Evolutionary conservation across 23 red algal genomes (phyloP), one percentile per base, ranked within the genome.

Genomic region (Gracilariopsis chorda): DNA sequence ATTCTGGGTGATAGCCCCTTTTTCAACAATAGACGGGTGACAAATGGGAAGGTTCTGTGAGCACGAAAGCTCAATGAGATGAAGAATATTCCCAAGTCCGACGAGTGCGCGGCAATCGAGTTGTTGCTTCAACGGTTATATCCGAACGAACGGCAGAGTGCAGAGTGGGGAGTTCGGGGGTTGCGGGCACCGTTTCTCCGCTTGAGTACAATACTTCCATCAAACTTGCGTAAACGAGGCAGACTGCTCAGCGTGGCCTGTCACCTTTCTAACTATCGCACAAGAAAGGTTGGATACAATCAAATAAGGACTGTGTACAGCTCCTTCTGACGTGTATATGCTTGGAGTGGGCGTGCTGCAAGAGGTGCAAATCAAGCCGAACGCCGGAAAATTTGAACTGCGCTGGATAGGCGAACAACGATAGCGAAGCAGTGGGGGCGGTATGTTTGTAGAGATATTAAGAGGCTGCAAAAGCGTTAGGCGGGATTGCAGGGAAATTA

Each of bases 381-480:
- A 84, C 73, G 60, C 91, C 91, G 23, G 82, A 86, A 78, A 94
- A 82, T 64, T 94, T 94, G 48, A 62, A 94, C 44, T 94, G 77
- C 24, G 82, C 91, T 0, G 91, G 83, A 36, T 71, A 81, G 3
- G 79, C 91, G 6, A 94, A 59, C 40, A 94, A 67, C n/a, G n/a
- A n/a, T n/a, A n/a, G n/a, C n/a, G n/a, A n/a, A n/a, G n/a, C n/a
- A n/a, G n/a, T n/a, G n/a, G n/a, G n/a, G n/a, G n/a, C n/a, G n/a
- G n/a, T n/a, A n/a, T n/a, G n/a, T n/a, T n/a, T n/a, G n/a, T n/a
- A n/a, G n/a, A n/a, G n/a, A n/a, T n/a, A n/a, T n/a, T n/a, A n/a
- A n/a, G n/a, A n/a, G 51, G 65, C 17, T 76, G 8, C 8, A 51
- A n/a, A 45, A 51, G 43, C 7, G 24, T 64, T 28, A 89, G 37